phyloP scores from a whole-genome alignment of 2,329 filamentous ascomycete species.

The Cytospora chrysosperma region DNA sequence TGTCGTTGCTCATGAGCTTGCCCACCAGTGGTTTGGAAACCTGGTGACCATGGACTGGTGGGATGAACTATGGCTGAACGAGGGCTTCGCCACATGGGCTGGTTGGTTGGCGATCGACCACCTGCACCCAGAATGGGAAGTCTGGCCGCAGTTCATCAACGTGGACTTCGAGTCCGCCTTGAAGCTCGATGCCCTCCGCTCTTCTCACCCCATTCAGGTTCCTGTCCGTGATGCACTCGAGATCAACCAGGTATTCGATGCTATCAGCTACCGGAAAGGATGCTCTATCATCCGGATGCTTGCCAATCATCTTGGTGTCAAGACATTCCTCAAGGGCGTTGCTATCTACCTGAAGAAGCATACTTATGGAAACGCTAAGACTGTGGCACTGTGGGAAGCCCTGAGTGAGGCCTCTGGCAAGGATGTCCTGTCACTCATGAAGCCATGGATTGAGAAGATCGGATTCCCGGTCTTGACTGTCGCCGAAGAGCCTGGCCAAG shows the following conservation, averaged over 20 bases:
- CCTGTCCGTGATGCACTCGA: conserved; percentile 91
- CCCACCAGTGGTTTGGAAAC: conserved; percentile 98
- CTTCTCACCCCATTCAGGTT: conserved; percentile 94
- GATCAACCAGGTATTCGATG: conserved; percentile 96
- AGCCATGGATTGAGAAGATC: conserved; percentile 92
- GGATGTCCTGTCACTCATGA: conserved; percentile 85
- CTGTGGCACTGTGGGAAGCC: conserved; percentile 86
- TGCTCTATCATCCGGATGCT: conserved; percentile 97
- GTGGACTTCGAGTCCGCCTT: conserved; percentile 93
- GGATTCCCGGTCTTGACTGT: conserved; percentile 90
- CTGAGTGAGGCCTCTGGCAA: conserved; percentile 83
- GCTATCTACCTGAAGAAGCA: conserved; percentile 85
- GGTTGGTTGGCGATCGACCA: conserved; percentile 91
- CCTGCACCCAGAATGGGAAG: conserved; percentile 94
- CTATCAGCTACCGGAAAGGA: conserved; percentile 94
- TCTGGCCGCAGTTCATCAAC: conserved; percentile 96
- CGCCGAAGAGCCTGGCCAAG: conserved; percentile 77
- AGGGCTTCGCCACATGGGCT: conserved; percentile 97
- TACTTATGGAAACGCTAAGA: conserved; percentile 86
- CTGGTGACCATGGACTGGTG: conserved; percentile 98
- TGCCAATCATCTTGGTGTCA: conserved; percentile 81
- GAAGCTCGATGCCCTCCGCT: conserved; percentile 82
- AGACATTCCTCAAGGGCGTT: conserved; percentile 88
- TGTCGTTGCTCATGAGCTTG: conserved; percentile 96
- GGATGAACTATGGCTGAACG: conserved; percentile 96